These are phyloP conservation scores for Erythrobasidium yunnanense DNA, from an alignment of 768 basidiomycete genomes.

Conservation along the genomic window DNA sequence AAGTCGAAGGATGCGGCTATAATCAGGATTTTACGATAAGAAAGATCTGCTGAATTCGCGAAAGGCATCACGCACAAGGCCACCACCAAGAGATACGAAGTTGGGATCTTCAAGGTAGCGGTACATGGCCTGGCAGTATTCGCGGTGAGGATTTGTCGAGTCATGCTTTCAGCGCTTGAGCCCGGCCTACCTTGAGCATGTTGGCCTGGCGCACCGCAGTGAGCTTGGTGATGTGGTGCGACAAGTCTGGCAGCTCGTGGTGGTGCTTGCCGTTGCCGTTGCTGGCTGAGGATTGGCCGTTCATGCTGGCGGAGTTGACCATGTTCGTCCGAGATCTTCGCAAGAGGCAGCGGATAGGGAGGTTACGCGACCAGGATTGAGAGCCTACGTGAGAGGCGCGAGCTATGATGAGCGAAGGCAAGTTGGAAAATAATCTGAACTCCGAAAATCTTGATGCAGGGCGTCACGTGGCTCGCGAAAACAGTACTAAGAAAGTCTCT, in stretches of 20 bases:
- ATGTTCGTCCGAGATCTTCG: no score
- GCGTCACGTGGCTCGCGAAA: no score
- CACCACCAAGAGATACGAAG: constrained; percentile 15
- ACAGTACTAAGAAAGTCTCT: no score
- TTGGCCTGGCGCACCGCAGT: constrained; percentile 2
- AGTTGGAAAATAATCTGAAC: no score
- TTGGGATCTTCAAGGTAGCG: constrained; percentile 4
- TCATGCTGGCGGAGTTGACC: not conserved
- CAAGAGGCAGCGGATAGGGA: no score
- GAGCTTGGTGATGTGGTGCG: constrained; percentile 15
- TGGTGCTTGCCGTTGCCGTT: not conserved
- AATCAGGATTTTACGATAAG: no score
- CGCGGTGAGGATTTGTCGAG: not conserved
- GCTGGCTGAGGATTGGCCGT: not conserved
- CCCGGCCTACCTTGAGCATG: constrained; percentile 24
- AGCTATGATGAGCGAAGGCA: no score
- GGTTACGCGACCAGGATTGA: no score
- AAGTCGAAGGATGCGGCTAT: constrained; percentile 17
- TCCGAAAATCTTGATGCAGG: no score
- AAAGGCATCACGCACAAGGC: no score
- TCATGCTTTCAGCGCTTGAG: not conserved
- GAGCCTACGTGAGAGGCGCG: no score
- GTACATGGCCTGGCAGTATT: constrained; percentile 14
- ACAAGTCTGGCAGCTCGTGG: not conserved
- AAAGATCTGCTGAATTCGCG: no score